These are phyloP conservation scores for Globisporangium paddicum DNA, from an alignment of 352 stramenopile species.

Conservation along the genomic window DNA sequence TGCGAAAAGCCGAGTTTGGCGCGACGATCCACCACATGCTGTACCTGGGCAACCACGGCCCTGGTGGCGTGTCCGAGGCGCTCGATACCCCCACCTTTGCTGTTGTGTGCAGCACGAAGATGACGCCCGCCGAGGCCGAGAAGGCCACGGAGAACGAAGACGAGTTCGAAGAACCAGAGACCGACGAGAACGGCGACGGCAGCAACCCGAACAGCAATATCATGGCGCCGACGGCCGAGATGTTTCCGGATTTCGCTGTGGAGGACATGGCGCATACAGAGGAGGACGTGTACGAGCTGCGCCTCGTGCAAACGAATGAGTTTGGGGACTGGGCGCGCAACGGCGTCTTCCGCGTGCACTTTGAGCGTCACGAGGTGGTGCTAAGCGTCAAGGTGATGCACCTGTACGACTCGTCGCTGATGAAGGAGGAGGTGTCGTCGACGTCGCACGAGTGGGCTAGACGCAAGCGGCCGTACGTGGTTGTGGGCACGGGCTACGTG, in stretches of 20 bases:
- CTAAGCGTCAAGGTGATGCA: constrained; percentile 87
- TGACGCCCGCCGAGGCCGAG: constrained; percentile 52
- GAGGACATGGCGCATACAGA: constrained; percentile 65
- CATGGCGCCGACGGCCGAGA: constrained; percentile 73
- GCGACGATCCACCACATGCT: constrained; percentile 77
- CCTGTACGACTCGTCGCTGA: constrained; percentile 73
- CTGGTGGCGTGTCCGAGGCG: constrained; percentile 72
- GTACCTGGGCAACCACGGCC: constrained; percentile 69
- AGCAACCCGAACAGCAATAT: constrained; percentile 37
- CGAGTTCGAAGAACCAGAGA: constrained; percentile 45
- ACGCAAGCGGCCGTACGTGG: constrained; percentile 77
- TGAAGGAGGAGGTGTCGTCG: constrained; percentile 69
- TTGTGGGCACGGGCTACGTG: constrained; percentile 80
- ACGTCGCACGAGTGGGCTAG: constrained; percentile 67
- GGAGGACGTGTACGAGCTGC: constrained; percentile 83
- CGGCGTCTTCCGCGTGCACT: constrained; percentile 79
- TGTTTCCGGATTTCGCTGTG: constrained; percentile 65
- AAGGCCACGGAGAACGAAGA: constrained; percentile 57
- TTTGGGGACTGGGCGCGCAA: constrained; percentile 72
- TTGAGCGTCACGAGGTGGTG: constrained; percentile 83
- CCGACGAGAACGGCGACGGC: constrained; percentile 38
- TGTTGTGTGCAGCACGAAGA: constrained; percentile 62
- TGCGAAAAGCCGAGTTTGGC: constrained; percentile 76
- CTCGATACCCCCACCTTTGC: constrained; percentile 76
- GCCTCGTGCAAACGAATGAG: constrained; percentile 73